A percentile compares a stretch with the other conserved stretches of the same genome.
phyloP scores from a whole-genome alignment of 495 filamentous ascomycete species.

The Mytilinidion resinicola region DNA sequence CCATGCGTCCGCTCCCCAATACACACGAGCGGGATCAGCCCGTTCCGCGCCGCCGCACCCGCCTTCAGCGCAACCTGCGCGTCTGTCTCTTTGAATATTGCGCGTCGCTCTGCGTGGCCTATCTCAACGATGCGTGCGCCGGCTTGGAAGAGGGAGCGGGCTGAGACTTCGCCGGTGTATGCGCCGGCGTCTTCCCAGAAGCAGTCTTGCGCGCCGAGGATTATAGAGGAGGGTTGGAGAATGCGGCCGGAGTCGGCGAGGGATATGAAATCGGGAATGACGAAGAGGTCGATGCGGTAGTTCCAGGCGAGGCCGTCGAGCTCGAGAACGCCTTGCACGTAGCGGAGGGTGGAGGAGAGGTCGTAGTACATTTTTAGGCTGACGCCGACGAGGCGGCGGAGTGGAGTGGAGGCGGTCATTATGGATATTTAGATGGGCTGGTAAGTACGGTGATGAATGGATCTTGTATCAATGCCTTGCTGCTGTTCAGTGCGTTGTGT shows the following conservation, averaged over 20 bases:
- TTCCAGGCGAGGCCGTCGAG: slow-evolving; percentile 35
- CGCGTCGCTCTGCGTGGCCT: slow-evolving; percentile 70
- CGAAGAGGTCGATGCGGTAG: slow-evolving; percentile 47
- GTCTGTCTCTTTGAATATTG: slow-evolving; percentile 67
- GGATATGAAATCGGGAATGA: slow-evolving; percentile 71
- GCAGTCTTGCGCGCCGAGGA: slow-evolving; percentile 71
- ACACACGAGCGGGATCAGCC: slow-evolving; percentile 72
- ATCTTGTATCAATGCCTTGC: neutral
- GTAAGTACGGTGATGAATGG: neutral
- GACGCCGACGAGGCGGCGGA: slow-evolving; percentile 67
- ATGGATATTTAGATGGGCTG: neutral
- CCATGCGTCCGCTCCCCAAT: slow-evolving; percentile 58
- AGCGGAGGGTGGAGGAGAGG: slow-evolving; percentile 54
- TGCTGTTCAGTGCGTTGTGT: neutral
- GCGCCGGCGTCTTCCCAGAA: slow-evolving; percentile 59
- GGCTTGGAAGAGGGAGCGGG: slow-evolving; percentile 53
- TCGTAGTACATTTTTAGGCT: slow-evolving; percentile 83
- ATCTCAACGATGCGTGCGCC: slow-evolving; percentile 68
- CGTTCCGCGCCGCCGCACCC: slow-evolving; percentile 55
- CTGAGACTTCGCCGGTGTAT: slow-evolving; percentile 73
- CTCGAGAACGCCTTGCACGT: slow-evolving; percentile 52
- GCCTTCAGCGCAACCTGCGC: slow-evolving; percentile 58
- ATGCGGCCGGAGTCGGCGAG: slow-evolving; percentile 52
- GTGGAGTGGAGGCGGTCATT: slow-evolving; percentile 43
- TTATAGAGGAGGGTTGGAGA: slow-evolving; percentile 41